Conservation (phyloP, 2,329 filamentous ascomycete genomes). For the Ophiocordyceps camponoti-saundersi region DNA sequence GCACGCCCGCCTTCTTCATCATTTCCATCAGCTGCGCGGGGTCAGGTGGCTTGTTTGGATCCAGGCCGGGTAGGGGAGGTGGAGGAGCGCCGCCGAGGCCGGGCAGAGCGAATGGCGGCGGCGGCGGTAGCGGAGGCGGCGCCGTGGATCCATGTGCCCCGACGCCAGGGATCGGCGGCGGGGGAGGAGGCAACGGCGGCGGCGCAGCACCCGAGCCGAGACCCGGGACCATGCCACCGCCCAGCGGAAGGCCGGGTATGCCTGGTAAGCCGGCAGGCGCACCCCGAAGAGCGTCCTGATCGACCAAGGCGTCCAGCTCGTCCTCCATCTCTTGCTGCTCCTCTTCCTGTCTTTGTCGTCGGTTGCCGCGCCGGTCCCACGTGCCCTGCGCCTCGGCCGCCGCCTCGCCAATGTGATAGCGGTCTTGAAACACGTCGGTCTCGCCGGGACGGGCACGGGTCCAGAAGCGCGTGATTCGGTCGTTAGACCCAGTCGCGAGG, state of each 20-base stretch:
- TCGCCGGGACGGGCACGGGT: slow-evolving; percentile 80
- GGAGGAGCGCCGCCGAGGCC: slow-evolving; percentile 27
- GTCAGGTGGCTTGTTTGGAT: slow-evolving; percentile 42
- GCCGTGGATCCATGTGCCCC: slow-evolving; percentile 13
- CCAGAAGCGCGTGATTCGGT: slow-evolving; percentile 95
- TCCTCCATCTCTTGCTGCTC: slow-evolving; percentile 90
- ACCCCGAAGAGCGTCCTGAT: slow-evolving; percentile 55
- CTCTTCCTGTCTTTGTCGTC: slow-evolving; percentile 70
- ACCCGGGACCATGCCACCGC: slow-evolving; percentile 19
- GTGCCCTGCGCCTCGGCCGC: slow-evolving; percentile 92
- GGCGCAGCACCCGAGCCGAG: slow-evolving; percentile 24
- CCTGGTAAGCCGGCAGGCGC: slow-evolving; percentile 31
- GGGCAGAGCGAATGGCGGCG: slow-evolving; percentile 37
- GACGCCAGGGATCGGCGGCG: slow-evolving; percentile 32
- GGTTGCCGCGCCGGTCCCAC: slow-evolving; percentile 66
- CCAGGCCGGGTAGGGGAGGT: slow-evolving; percentile 36
- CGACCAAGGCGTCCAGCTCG: slow-evolving; percentile 79
- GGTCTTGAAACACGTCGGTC: slow-evolving; percentile 67
- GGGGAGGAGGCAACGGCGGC: slow-evolving; percentile 17
- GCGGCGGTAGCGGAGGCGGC: slow-evolving; percentile 27
- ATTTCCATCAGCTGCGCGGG: slow-evolving; percentile 44
- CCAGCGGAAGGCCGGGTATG: slow-evolving; percentile 41
- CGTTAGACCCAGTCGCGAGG: slow-evolving; percentile 86
- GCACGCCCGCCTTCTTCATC: slow-evolving; percentile 48
- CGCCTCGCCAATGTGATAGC: slow-evolving; percentile 88